Base-by-base conservation (phyloP, 495 filamentous ascomycete genomes). In the Platismatia glauca region DNA sequence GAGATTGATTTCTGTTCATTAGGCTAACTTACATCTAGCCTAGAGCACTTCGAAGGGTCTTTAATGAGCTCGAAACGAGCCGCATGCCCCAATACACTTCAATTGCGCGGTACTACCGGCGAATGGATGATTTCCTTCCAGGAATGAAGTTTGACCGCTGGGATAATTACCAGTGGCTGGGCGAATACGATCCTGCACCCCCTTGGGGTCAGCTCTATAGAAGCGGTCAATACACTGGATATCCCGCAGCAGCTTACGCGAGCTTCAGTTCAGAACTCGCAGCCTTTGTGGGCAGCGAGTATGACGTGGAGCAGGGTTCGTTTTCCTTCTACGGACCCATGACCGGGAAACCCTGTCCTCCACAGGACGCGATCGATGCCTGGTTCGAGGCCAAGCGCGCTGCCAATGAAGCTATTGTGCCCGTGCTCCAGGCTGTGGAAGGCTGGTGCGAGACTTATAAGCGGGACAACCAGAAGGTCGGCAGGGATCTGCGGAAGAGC, bases 341-440 rank as follows among this genome's bases (percentile, higher is more conserved):
- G 13, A n/a, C 18, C 37, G 60, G 60, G 60, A 41, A 24, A 16
- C 44, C 31, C 8, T 24, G 29, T 44, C 31, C 37, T 33, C 31
- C 65, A 8, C 41, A 64, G 27, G 65, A 66, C 18, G 69, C 62
- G 22, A 59, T 67, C 18, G 55, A 66, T 18, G 55, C 31, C n/a
- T 72, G 62, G 67, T 64, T 67, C n/a, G 50, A 57, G 5, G 33
- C 38, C 7, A 39, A 65, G 34, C 58, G 63, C 20, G 55, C 39
- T 29, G 57, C 55, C 4, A 67, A 67, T 22, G 43, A 60, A 7
- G 24, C 53, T 12, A 35, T 50, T 34, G 59, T 71, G 41, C 43
- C 29, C 27, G 50, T 57, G 34, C 60, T 70, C 9, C 69, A 72
- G 58, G 60, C 57, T 16, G 66, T 71, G 18, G 70, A 72, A 44